These are phyloP conservation scores for Seiridium unicorne DNA, from an alignment of 2,329 filamentous ascomycete genomes.

Conservation along the genomic window DNA sequence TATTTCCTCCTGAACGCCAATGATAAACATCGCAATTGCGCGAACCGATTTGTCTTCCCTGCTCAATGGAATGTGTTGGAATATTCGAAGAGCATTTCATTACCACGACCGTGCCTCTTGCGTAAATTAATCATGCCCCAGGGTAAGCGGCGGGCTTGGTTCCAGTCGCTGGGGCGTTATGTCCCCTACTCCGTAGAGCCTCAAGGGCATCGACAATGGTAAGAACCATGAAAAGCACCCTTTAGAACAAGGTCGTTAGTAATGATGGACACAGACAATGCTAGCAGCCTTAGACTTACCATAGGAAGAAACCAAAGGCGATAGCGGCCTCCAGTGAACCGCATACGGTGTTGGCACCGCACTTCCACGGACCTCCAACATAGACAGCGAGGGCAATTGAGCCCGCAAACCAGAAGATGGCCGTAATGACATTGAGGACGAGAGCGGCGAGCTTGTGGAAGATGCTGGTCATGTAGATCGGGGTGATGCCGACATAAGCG, in stretches of 20 bases:
- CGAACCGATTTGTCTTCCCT: no score
- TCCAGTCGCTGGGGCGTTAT: slow-evolving; percentile 19
- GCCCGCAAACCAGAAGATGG: slow-evolving; percentile 88
- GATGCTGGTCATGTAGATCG: slow-evolving; percentile 57
- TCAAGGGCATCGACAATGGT: slow-evolving; percentile 45
- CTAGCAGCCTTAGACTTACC: slow-evolving; percentile 27
- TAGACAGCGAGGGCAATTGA: slow-evolving; percentile 73
- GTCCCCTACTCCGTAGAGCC: slow-evolving; percentile 39
- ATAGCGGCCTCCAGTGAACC: slow-evolving; percentile 60
- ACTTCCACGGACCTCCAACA: slow-evolving; percentile 51
- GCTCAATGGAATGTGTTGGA: no score
- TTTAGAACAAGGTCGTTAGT: slow-evolving; percentile 10
- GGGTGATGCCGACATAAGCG: slow-evolving; percentile 67
- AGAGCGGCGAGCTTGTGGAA: slow-evolving; percentile 67
- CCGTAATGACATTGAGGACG: slow-evolving; percentile 67
- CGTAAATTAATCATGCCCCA: slow-evolving; percentile 16
- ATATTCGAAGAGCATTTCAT: neutral
- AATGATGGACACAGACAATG: no score
- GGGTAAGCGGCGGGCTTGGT: slow-evolving; percentile 22
- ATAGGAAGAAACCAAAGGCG: slow-evolving; percentile 67
- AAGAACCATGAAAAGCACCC: slow-evolving; percentile 48
- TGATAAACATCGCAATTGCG: neutral
- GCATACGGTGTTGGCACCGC: slow-evolving; percentile 54
- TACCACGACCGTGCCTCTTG: neutral
- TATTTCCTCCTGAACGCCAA: slow-evolving; percentile 1